Percentiles rank a stretch among this genome's conserved stretches.
Evolutionary conservation across 768 basidiomycete genomes (phyloP).

Genomic region (Collybia sordida): DNA sequence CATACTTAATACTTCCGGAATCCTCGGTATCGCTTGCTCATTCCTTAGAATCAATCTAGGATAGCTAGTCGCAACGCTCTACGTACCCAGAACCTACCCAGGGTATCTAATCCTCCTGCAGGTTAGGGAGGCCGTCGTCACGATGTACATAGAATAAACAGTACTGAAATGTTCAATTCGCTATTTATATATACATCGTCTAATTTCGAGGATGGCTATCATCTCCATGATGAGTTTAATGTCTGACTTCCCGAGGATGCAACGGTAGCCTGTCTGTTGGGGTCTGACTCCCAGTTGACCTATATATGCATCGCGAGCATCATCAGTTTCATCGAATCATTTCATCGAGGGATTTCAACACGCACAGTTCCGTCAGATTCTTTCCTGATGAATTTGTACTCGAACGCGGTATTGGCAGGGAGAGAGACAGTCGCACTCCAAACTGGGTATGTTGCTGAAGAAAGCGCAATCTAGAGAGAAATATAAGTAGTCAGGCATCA

Average conservation of each 20-base stretch:
- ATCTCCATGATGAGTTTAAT: conserved; percentile 45
- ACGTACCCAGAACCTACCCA: too few species aligned
- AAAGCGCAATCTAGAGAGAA: conserved; percentile 44
- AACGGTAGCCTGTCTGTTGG: conserved; percentile 50
- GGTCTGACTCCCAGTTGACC: conserved; percentile 65
- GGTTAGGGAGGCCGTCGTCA: too few species aligned
- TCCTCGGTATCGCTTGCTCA: too few species aligned
- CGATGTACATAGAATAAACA: too few species aligned
- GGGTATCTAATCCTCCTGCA: too few species aligned
- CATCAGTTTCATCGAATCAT: neutral
- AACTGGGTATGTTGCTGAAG: conserved; percentile 49
- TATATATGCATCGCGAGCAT: conserved; percentile 15
- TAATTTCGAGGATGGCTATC: too few species aligned
- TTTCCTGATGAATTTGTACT: conserved; percentile 65
- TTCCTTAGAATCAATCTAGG: too few species aligned
- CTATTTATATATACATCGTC: too few species aligned
- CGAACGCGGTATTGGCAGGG: conserved; percentile 47
- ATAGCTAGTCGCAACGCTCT: too few species aligned
- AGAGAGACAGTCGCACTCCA: conserved; percentile 54
- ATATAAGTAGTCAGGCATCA: neutral
- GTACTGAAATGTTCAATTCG: too few species aligned
- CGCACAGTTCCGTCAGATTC: conserved; percentile 49
- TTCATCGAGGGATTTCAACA: too few species aligned
- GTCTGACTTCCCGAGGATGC: conserved; percentile 38
- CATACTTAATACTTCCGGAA: too few species aligned